Conservation (phyloP, 805 yeast species). For the Saccharomycopsis fermentans region DNA sequence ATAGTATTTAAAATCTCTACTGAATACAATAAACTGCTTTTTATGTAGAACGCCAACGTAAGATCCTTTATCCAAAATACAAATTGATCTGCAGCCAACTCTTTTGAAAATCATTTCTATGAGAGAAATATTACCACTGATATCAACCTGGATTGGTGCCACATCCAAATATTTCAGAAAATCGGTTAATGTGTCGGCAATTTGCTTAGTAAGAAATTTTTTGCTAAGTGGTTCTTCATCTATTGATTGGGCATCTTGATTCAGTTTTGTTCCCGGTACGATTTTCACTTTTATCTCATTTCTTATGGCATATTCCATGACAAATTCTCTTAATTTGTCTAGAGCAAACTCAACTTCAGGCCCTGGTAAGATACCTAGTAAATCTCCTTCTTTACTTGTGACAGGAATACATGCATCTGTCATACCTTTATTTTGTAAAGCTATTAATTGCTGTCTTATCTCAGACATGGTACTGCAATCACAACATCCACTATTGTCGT, state of each 20-base stretch:
- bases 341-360: constrained; percentile 43
- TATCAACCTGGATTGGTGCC: constrained; percentile 38
- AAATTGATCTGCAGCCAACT: constrained; percentile 40
- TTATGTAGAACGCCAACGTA: constrained; percentile 44
- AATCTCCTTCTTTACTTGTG: constrained; percentile 24
- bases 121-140: constrained; percentile 38
- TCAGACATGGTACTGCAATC: constrained; percentile 20
- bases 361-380: constrained; percentile 39
- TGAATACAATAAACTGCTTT: constrained; percentile 40
- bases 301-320: constrained; percentile 2
- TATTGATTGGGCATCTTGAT: neutral
- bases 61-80: constrained; percentile 36
- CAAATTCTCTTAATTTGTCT: constrained; percentile 32
- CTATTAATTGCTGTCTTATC: constrained; percentile 28
- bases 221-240: neutral
- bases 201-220: neutral
- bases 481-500: neutral
- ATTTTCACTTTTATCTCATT: constrained; percentile 9
- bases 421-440: constrained; percentile 33
- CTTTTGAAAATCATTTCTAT: constrained; percentile 43
- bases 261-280: neutral
- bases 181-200: constrained; percentile 27
- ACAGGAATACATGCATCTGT: constrained; percentile 46
- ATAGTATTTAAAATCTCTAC: constrained; percentile 19
- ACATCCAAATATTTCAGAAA: constrained; percentile 34